Evolutionary conservation across 805 yeast species (phyloP).

Genomic region (Candida fluviatilis): DNA sequence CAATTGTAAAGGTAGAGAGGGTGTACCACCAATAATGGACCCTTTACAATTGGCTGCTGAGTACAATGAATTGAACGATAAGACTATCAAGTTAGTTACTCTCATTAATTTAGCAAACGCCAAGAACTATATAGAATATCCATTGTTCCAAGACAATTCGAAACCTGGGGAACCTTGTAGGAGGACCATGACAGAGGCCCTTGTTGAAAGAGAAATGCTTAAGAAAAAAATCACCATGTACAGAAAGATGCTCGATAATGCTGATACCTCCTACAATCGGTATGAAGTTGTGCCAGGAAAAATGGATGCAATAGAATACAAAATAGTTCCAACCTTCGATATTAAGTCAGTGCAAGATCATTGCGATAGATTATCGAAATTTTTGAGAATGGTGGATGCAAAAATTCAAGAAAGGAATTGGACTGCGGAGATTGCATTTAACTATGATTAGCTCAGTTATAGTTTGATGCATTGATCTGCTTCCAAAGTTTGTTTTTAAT

Average conservation of each 20-base stretch:
- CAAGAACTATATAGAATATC: constrained; percentile 6
- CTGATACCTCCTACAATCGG: constrained; percentile 6
- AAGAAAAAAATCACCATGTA: constrained; percentile 7
- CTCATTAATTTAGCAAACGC: constrained; percentile 9
- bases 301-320: constrained; percentile 7
- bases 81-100: constrained; percentile 6
- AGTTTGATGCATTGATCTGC: neutral
- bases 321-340: constrained; percentile 5
- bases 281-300: constrained; percentile 7
- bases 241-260: constrained; percentile 2
- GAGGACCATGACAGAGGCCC: constrained; percentile 10
- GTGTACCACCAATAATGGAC: constrained; percentile 8
- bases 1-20: constrained; percentile 10
- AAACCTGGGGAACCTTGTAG: neutral
- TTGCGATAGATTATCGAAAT: constrained; percentile 5
- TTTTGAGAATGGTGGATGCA: constrained; percentile 9
- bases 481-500: neutral
- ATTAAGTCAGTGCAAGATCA: constrained; percentile 2
- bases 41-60: constrained; percentile 3
- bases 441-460: neutral
- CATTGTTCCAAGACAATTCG: constrained; percentile 6
- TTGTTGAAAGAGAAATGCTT: constrained; percentile 11
- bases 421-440: constrained; percentile 10
- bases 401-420: constrained; percentile 11
- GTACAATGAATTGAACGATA: constrained; percentile 4